phyloP scores from a whole-genome alignment of 2,329 filamentous ascomycete genomes.

The Amesomyces nigricolor region DNA sequence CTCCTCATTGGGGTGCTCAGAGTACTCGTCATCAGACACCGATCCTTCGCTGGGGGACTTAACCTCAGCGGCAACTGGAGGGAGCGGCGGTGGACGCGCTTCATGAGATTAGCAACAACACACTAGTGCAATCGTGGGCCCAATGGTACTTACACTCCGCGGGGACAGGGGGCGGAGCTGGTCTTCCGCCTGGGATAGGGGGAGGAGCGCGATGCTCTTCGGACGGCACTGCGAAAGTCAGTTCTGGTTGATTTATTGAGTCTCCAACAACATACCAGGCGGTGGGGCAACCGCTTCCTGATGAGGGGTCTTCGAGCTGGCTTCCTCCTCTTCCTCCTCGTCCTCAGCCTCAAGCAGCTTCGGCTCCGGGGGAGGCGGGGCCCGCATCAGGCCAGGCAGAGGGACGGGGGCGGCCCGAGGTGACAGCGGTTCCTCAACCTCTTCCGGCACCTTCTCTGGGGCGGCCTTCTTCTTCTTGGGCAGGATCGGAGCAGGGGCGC shows the following conservation, averaged over 20 bases:
- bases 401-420: constrained; percentile 51
- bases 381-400: constrained; percentile 66
- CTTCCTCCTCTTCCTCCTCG: constrained; percentile 33
- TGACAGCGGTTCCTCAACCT: constrained; percentile 40
- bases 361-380: constrained; percentile 39
- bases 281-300: constrained; percentile 28
- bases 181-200: constrained; percentile 46
- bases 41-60: constrained; percentile 71
- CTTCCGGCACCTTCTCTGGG: constrained; percentile 39
- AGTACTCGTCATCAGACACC: constrained; percentile 83
- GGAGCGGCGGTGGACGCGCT: constrained; percentile 59
- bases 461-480: constrained; percentile 54
- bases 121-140: background rate
- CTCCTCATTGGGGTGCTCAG: constrained; percentile 44
- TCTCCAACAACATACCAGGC: constrained; percentile 28
- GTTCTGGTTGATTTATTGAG: background rate
- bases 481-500: constrained; percentile 55
- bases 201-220: constrained; percentile 33
- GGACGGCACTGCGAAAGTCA: constrained; percentile 29
- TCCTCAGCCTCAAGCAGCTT: constrained; percentile 41
- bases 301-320: constrained; percentile 29
- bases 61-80: constrained; percentile 43
- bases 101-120: constrained; percentile 27
- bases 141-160: constrained; percentile 49
- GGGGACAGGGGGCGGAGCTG: constrained; percentile 53